phyloP scores from a whole-genome alignment of 768 basidiomycete genomes.

The Vararia minispora region DNA sequence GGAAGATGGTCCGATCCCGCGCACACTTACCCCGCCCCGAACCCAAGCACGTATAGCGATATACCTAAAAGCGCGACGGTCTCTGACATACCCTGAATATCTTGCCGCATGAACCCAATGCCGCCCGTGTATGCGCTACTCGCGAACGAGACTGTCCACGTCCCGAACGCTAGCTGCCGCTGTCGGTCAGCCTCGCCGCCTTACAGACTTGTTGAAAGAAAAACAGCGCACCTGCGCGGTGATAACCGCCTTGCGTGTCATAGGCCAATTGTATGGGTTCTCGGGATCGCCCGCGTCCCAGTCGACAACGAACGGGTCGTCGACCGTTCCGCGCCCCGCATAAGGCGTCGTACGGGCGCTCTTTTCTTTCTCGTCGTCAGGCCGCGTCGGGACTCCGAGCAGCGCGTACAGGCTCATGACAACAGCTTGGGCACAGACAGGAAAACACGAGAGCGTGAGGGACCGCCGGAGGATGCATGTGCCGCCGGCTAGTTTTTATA shows the following conservation, averaged over 20 bases:
- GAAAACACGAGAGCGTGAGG: no score
- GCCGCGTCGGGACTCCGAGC: no score
- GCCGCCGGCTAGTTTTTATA: no score
- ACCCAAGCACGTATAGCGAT: slow-evolving; percentile 52
- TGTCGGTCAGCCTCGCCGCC: slow-evolving; percentile 1
- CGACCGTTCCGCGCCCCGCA: slow-evolving; percentile 33
- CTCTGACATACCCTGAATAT: slow-evolving; percentile 37
- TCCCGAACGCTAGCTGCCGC: slow-evolving; percentile 29
- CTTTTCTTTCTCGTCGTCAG: no score
- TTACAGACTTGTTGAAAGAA: not conserved
- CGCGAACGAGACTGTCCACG: slow-evolving; percentile 48
- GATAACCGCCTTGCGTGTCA: slow-evolving; percentile 37
- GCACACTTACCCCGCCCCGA: slow-evolving; percentile 39
- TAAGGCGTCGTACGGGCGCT: no score
- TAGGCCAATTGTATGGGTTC: slow-evolving; percentile 47
- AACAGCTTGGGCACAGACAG: no score
- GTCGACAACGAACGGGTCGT: slow-evolving; percentile 43
- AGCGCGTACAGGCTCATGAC: no score
- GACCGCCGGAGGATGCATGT: no score
- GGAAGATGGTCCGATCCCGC: not conserved
- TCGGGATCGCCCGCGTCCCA: slow-evolving; percentile 41
- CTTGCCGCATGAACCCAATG: slow-evolving; percentile 29
- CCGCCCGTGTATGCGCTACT: slow-evolving; percentile 49
- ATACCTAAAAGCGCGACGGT: slow-evolving; percentile 47
- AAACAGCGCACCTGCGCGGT: slow-evolving; percentile 33